These are phyloP conservation scores for Herpetospermum pedunculosum DNA, from an alignment of 306 rosid genomes.

Conservation along the genomic window DNA sequence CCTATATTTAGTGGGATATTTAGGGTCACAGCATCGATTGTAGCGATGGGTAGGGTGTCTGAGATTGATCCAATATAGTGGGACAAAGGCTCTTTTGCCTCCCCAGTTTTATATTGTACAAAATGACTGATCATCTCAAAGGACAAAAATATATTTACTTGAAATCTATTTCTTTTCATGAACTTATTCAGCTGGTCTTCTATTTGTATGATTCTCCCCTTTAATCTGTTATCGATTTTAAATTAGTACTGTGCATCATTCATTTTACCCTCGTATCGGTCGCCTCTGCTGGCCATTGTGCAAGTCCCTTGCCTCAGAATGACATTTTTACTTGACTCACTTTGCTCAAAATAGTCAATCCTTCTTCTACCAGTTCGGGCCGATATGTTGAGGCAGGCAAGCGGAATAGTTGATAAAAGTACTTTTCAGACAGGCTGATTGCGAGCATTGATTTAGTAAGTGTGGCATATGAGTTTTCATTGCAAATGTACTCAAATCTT, in stretches of 20 bases:
- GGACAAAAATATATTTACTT: background rate
- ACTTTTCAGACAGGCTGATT: background rate
- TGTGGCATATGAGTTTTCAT: background rate
- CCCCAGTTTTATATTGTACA: slow-evolving; percentile 5
- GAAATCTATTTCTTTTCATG: slow-evolving; percentile 1
- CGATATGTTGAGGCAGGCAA: background rate
- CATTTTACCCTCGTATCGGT: background rate
- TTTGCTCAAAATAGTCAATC: background rate
- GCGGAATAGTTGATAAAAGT: background rate
- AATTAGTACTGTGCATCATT: background rate
- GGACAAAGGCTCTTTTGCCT: slow-evolving; percentile 1
- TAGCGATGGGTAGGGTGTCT: slow-evolving; percentile 2
- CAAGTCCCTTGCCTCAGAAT: background rate
- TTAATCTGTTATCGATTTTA: background rate
- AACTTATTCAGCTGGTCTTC: background rate
- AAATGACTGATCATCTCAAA: slow-evolving; percentile 3
- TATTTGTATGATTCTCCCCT: background rate
- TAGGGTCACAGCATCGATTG: background rate
- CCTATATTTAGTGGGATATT: background rate
- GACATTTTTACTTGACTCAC: background rate
- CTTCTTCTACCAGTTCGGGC: background rate
- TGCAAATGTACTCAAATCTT: background rate
- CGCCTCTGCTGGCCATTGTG: background rate
- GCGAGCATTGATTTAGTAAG: background rate
- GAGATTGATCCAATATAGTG: background rate